phyloP scores from a whole-genome alignment of 805 yeast genomes.

The Hanseniaspora valbyensis region DNA sequence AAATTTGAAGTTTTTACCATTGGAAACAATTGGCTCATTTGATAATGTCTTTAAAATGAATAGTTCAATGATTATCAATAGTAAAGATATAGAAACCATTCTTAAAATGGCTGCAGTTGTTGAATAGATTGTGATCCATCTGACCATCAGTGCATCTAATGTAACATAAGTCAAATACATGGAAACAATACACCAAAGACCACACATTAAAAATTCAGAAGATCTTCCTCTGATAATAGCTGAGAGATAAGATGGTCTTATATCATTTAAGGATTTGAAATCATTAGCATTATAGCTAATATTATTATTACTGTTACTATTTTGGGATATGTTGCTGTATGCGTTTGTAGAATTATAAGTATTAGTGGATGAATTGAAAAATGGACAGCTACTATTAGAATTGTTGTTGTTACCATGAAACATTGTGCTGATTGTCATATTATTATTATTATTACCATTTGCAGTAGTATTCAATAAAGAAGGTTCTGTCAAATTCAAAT shows the following conservation, averaged over 20 bases:
- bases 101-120: constrained; percentile 80
- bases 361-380: no score
- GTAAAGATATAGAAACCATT: constrained; percentile 69
- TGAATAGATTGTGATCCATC: constrained; percentile 89
- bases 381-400: neutral
- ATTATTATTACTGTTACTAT: constrained; percentile 26
- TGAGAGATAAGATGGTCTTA: constrained; percentile 21
- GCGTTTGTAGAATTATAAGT: neutral
- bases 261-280: constrained; percentile 17
- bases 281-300: no score
- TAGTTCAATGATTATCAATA: constrained; percentile 60
- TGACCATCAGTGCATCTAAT: constrained; percentile 76
- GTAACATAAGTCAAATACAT: constrained; percentile 75
- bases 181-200: constrained; percentile 87
- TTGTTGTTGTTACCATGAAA: constrained; percentile 14
- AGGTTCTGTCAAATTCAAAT: neutral
- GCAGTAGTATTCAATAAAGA: neutral
- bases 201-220: constrained; percentile 70
- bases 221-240: constrained; percentile 50
- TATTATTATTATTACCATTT: neutral
- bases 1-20: constrained; percentile 26
- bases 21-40: neutral
- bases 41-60: constrained; percentile 57
- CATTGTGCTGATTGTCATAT: constrained; percentile 18
- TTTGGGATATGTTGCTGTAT: constrained; percentile 21